Evolutionary conservation across 1,284 basidiomycete genomes (phyloP).

Genomic region (Xerocomus nothofagi): DNA sequence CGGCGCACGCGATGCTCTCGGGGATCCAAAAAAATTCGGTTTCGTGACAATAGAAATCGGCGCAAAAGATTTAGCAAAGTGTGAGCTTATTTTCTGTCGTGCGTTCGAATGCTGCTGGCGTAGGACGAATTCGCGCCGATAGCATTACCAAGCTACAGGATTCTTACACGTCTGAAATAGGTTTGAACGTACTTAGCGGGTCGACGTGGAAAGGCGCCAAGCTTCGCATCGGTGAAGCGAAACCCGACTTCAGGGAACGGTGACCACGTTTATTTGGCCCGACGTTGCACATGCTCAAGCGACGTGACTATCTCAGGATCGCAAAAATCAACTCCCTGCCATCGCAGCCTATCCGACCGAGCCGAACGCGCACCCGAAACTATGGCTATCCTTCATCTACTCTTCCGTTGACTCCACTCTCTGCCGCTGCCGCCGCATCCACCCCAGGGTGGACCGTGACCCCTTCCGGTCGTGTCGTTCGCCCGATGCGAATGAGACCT

Average conservation of each 20-base stretch:
- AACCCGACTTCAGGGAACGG: constrained; percentile 67
- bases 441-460: constrained; percentile 67
- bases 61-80: constrained; percentile 56
- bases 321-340: constrained; percentile 25
- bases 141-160: background rate
- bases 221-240: constrained; percentile 77
- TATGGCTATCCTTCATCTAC: constrained; percentile 46
- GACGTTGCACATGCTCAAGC: background rate
- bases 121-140: background rate
- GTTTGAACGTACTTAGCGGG: constrained; percentile 72
- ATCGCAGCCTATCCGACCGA: constrained; percentile 16
- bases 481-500: constrained; percentile 68
- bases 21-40: constrained; percentile 65
- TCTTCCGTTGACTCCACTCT: constrained; percentile 62
- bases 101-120: background rate
- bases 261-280: constrained; percentile 27
- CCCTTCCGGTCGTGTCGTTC: constrained; percentile 61
- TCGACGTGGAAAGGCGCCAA: constrained; percentile 83
- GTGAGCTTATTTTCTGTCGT: constrained; percentile 43
- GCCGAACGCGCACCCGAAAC: constrained; percentile 38
- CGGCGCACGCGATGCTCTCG: constrained; percentile 61
- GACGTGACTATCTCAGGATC: constrained; percentile 26
- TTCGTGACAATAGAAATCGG: constrained; percentile 74
- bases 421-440: constrained; percentile 54
- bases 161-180: constrained; percentile 38